Evolutionary conservation across 1,284 basidiomycete genomes (phyloP), one percentile per base, ranked within the genome.

Genomic region (Acaromyces ingoldii): DNA sequence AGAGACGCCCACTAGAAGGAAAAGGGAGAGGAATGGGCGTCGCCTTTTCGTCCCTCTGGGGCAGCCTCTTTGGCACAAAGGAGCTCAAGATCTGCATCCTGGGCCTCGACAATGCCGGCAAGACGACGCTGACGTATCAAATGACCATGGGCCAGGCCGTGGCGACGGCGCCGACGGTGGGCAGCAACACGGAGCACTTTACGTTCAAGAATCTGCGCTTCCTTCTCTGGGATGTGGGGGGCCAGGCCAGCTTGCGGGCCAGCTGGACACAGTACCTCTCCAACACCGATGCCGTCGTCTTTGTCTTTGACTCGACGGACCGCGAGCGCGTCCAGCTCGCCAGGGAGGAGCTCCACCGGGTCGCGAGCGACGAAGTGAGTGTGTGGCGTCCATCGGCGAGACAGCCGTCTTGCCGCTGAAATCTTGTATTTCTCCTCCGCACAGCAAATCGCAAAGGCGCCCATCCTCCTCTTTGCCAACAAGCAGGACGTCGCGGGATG

Each of bases 111-210:
- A 46, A 24, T 29, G 36, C 33, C 40, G 43, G 17, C 15, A 80
- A 80, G 67, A 78, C 76, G 9, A 79, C 78, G 2, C 76, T 80
- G 22, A 75, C 79, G 49, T 81, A 80, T 62, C 77, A 79, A 39
- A 80, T 80, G 65, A 80, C 79, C 10, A 77, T 80, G 62, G 80
- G 79, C 29, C 76, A 78, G 19, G 79, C 80, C 40, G 79, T 80
- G 19, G 77, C 79, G 2, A 79, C 78, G 6, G 79, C 80, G 1
- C 79, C 79, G 9, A 81, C 79, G 5, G 78, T 80, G 3, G 78
- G 78, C 1, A 76, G 74, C 13, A 79, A 79, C 50, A 77, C 63
- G 37, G 69, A 55, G 19, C 25, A 37, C n/a, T 49, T 41, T 22
- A 49, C 48, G 2, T 49, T 15, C 33, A 41, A 38, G 22, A 49